Percentiles rank a stretch among this genome's conserved stretches.
Conservation (phyloP, 2,329 filamentous ascomycete genomes). For the Diaporthe australafricana region DNA sequence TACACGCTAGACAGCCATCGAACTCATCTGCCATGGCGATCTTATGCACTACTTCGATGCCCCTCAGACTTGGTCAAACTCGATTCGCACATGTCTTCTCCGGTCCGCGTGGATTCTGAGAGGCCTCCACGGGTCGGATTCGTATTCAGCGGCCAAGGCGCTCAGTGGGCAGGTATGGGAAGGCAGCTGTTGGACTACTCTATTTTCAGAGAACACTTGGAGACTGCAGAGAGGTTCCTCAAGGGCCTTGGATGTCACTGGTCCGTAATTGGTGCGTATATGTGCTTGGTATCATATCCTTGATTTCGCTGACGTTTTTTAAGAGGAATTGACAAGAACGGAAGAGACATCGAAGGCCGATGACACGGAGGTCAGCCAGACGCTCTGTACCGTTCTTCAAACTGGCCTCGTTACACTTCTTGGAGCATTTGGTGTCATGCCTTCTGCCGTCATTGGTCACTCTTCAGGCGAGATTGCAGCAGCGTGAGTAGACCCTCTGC, state of each 20-base stretch:
- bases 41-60: slow-evolving; percentile 34
- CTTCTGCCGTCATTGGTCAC: slow-evolving; percentile 59
- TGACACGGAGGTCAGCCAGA: slow-evolving; percentile 58
- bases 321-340: slow-evolving; percentile 43
- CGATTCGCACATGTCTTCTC: no score
- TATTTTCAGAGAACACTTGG: slow-evolving; percentile 38
- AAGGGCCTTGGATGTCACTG: slow-evolving; percentile 42
- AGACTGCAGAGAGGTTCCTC: slow-evolving; percentile 39
- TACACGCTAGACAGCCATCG: slow-evolving; percentile 44
- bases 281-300: no score
- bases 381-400: slow-evolving; percentile 59
- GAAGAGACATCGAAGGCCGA: slow-evolving; percentile 42
- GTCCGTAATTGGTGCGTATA: slow-evolving; percentile 37
- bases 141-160: slow-evolving; percentile 50
- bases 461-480: slow-evolving; percentile 78
- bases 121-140: slow-evolving; percentile 39
- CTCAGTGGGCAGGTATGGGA: slow-evolving; percentile 47
- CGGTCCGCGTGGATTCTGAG: not conserved
- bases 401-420: slow-evolving; percentile 63
- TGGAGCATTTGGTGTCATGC: slow-evolving; percentile 59
- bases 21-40: slow-evolving; percentile 44
- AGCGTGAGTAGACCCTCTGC: slow-evolving; percentile 59
- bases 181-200: slow-evolving; percentile 40
- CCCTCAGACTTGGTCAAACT: no score
- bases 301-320: no score